Evolutionary conservation across 306 rosid genomes (phyloP).

Genomic region (Rubus idaeus): DNA sequence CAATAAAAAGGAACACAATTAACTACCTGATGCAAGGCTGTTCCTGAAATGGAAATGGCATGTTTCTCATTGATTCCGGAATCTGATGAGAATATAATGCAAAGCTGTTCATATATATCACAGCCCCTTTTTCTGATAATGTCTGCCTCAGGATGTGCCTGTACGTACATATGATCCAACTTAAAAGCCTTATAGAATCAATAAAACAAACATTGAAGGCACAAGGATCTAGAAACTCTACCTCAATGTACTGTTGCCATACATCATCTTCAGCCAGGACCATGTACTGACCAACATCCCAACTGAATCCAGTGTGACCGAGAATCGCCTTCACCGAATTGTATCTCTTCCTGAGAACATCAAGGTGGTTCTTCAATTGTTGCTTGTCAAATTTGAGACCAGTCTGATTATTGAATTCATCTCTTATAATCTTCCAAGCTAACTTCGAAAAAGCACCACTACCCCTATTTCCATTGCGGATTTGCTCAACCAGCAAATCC

Average conservation of each 20-base stretch:
- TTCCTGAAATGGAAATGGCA: background rate
- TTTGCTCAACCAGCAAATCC: slow-evolving; percentile 14
- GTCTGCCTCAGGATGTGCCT: slow-evolving; percentile 17
- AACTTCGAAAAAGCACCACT: slow-evolving; percentile 2
- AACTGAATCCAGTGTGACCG: background rate
- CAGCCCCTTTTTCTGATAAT: slow-evolving; percentile 4
- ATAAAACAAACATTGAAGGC: background rate
- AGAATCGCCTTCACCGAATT: slow-evolving; percentile 1
- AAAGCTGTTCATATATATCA: slow-evolving; percentile 13
- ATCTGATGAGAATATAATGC: slow-evolving; percentile 11
- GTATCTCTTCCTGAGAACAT: slow-evolving; percentile 11
- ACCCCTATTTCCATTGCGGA: slow-evolving; percentile 6
- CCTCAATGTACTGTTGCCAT: slow-evolving; percentile 12
- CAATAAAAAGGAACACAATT: background rate
- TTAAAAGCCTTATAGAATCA: background rate
- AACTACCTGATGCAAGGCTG: slow-evolving; percentile 4
- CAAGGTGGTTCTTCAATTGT: slow-evolving; percentile 18
- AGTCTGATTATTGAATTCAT: slow-evolving; percentile 5
- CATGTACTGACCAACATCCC: slow-evolving; percentile 3
- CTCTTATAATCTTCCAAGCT: slow-evolving; percentile 7
- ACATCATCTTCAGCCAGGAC: slow-evolving; percentile 11
- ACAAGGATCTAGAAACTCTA: background rate
- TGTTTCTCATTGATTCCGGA: background rate
- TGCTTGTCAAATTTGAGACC: slow-evolving; percentile 12
- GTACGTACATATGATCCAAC: background rate